These are phyloP conservation scores for Paracorniculantispora psalliotae DNA, from an alignment of 2,329 filamentous ascomycete genomes.

Conservation along the genomic window DNA sequence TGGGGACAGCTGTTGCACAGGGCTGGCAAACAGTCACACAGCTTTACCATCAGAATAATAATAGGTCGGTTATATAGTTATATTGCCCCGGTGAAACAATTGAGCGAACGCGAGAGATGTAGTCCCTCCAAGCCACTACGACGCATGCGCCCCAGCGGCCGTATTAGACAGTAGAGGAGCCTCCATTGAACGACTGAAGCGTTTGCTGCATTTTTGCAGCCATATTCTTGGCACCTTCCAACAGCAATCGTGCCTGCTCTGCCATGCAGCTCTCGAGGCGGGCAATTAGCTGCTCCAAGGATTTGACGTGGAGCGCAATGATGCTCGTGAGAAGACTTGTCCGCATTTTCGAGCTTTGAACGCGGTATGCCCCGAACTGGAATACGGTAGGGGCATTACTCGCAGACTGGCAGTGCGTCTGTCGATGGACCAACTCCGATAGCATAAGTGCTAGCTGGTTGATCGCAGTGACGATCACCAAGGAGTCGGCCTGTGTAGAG, in stretches of 20 bases:
- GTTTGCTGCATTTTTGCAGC: not conserved
- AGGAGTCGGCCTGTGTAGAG: not conserved
- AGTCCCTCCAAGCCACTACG: no score
- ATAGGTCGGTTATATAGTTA: no score
- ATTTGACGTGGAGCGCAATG: conserved; percentile 1
- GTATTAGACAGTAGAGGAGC: not conserved
- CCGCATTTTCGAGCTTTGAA: not conserved
- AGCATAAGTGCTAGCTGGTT: conserved; percentile 2
- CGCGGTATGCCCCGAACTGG: conserved; percentile 11
- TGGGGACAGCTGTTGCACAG: no score
- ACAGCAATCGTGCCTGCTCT: not conserved
- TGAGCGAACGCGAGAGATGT: no score
- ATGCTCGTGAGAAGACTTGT: conserved; percentile 8
- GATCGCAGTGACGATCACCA: not conserved
- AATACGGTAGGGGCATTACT: conserved; percentile 7
- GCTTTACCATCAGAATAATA: no score
- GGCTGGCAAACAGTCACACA: no score
- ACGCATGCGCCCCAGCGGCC: no score
- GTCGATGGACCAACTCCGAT: not conserved
- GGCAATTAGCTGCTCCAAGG: not conserved
- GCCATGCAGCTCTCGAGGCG: not conserved
- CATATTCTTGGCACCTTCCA: conserved; percentile 1
- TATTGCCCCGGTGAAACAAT: no score
- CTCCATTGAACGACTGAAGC: not conserved
- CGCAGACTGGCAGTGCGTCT: conserved; percentile 1